Evolutionary conservation across 2,329 filamentous ascomycete species (phyloP).

Genomic region (Purpureocillium takamizusanense): DNA sequence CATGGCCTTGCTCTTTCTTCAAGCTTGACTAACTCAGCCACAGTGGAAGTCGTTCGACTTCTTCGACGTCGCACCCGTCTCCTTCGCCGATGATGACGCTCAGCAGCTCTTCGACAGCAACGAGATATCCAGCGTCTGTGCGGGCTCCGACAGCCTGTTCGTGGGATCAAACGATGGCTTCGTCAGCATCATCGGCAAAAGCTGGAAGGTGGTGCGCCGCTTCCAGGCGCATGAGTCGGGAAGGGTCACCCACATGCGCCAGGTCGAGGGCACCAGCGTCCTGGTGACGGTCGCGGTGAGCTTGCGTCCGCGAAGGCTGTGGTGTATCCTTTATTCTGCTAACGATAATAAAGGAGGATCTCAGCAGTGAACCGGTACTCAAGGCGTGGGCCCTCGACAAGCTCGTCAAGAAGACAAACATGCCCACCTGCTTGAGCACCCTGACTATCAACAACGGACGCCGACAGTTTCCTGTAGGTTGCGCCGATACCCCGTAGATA

Average conservation of each 20-base stretch:
- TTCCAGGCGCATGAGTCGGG: slow-evolving; percentile 80
- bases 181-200: slow-evolving; percentile 78
- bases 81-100: slow-evolving; percentile 70
- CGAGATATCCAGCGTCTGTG: slow-evolving; percentile 74
- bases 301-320: slow-evolving; percentile 1
- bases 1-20: background rate
- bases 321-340: too few relatives aligned
- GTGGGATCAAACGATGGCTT: slow-evolving; percentile 77
- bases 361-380: slow-evolving; percentile 76
- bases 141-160: slow-evolving; percentile 83
- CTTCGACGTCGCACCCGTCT: slow-evolving; percentile 87
- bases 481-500: too few relatives aligned
- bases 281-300: slow-evolving; percentile 69
- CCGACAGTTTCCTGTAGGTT: slow-evolving; percentile 77
- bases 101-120: slow-evolving; percentile 71
- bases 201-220: slow-evolving; percentile 77
- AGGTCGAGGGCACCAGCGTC: slow-evolving; percentile 78
- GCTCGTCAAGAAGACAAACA: slow-evolving; percentile 84
- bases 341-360: slow-evolving; percentile 56
- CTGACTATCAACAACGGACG: slow-evolving; percentile 80
- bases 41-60: slow-evolving; percentile 99
- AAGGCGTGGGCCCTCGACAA: slow-evolving; percentile 98
- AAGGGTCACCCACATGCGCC: slow-evolving; percentile 83
- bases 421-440: slow-evolving; percentile 80
- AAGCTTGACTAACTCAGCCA: background rate